Evolutionary conservation across 129 eudicot species (phyloP), one percentile per base, ranked within the genome.

Genomic region (Tanacetum coccineum): DNA sequence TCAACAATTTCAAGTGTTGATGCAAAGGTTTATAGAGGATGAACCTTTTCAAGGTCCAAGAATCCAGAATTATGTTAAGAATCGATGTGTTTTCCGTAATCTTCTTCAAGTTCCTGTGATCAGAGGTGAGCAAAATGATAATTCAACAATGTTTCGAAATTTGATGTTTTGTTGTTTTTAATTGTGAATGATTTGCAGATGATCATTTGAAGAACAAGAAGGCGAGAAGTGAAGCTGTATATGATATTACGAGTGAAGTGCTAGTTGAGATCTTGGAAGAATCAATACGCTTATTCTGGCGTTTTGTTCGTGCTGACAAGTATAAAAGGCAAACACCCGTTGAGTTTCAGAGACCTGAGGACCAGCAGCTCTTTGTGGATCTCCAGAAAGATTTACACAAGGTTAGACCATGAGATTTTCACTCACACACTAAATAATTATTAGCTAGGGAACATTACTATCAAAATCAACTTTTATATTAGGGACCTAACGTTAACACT

Each of bases 81-180:
- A 45, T 63, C 96, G 99, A 11, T 89, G 93, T 46, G 67, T 79
- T 45, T 77, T 70, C 3, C 90, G 97, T 19, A 83, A 82, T 79
- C 99, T 94, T 64, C 84, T 94, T 28, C 99, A 94, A 81, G 95
- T 94, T 77, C 99, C 99, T 6, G 84, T 89, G 55, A 85, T 94
- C 60, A 85, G 90, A 84, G 99, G 99, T 87, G 46, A 70, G 76
- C 42, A 36, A 36, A 36, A 7, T 36, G 26, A 48, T n/a, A 7
- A 48, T 25, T 47, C 14, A 10, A 13, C 11, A 55, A 17, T 9
- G 44, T 58, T 36, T 1, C 1, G 42, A 36, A 36, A 36, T 36
- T 36, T 36, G 42, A 9, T 36, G 42, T 6, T 36, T 36, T 36
- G 7, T 42, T 53, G 13, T 13, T 67, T 20, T 42, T 59, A 49